Evolutionary conservation across 805 yeast genomes (phyloP).

Genomic region (Dipodascus geniculatus): DNA sequence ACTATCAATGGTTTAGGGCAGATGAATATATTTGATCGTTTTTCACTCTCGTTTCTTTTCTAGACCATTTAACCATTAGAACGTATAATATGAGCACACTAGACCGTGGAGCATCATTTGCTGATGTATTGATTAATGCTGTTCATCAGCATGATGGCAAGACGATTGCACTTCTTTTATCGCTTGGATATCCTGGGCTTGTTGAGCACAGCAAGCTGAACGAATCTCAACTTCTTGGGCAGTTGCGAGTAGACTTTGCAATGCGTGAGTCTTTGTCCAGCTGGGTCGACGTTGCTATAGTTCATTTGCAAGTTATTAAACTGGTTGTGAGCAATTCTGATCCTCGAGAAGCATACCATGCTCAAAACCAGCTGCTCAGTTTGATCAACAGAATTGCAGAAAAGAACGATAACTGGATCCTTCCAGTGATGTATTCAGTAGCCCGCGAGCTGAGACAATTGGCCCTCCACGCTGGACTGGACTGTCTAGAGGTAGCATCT

Average conservation of each 20-base stretch:
- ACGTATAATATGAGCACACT: not conserved
- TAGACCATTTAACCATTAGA: not conserved
- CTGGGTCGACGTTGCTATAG: constrained; percentile 17
- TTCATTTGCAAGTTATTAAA: constrained; percentile 18
- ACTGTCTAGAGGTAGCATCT: constrained; percentile 40
- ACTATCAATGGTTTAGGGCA: not conserved
- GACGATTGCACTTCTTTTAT: not conserved
- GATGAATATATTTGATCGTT: not conserved
- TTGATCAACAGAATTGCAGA: constrained; percentile 76
- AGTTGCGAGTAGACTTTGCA: not conserved
- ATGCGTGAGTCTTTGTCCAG: constrained; percentile 1
- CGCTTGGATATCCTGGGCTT: not conserved
- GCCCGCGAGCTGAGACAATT: constrained; percentile 20
- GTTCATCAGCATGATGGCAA: not conserved
- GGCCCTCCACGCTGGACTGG: constrained; percentile 16
- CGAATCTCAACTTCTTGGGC: not conserved
- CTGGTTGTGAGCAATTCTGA: constrained; percentile 11
- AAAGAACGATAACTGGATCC: constrained; percentile 59
- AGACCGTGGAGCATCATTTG: not conserved
- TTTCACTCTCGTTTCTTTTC: not conserved
- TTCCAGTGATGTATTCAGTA: constrained; percentile 20
- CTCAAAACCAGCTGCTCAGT: constrained; percentile 18
- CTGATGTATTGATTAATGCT: not conserved
- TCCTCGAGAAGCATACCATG: constrained; percentile 16
- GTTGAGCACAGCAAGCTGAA: not conserved